These are phyloP conservation scores for Trametes cingulata DNA, from an alignment of 768 basidiomycete genomes.

Conservation along the genomic window DNA sequence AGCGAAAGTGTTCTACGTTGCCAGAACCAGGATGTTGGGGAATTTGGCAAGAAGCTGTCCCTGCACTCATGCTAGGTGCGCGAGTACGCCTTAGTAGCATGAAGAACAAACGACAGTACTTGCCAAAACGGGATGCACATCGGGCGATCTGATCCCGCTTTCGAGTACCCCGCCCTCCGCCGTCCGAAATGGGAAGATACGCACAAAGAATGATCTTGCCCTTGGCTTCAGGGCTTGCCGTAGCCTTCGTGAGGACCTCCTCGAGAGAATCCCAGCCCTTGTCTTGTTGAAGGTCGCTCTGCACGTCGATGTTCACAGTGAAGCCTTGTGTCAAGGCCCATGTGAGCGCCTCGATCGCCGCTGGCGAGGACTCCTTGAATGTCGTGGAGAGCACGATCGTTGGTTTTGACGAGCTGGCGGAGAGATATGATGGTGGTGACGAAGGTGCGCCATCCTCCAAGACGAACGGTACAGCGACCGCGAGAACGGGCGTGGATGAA, in stretches of 20 bases:
- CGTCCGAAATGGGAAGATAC: background rate
- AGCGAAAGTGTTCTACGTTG: too few species aligned
- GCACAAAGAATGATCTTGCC: conserved; percentile 68
- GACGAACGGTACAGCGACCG: conserved; percentile 61
- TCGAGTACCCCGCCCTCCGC: background rate
- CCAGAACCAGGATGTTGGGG: too few species aligned
- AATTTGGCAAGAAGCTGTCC: too few species aligned
- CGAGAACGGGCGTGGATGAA: conserved; percentile 43
- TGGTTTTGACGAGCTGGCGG: conserved; percentile 35
- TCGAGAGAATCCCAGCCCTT: conserved; percentile 66
- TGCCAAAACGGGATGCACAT: background rate
- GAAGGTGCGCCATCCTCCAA: conserved; percentile 49
- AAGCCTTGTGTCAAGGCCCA: conserved; percentile 67
- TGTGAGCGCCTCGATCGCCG: conserved; percentile 54
- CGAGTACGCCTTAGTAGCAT: too few species aligned
- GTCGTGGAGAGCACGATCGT: conserved; percentile 58
- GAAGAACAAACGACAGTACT: background rate
- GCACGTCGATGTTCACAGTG: conserved; percentile 72
- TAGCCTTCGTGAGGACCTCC: conserved; percentile 69
- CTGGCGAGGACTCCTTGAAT: conserved; percentile 51
- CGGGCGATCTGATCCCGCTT: background rate
- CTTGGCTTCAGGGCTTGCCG: conserved; percentile 35
- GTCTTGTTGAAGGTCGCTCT: conserved; percentile 50
- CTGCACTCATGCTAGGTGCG: too few species aligned
- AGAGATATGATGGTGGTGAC: conserved; percentile 41